Evolutionary conservation across 2,329 filamentous ascomycete species (phyloP).

Genomic region (Neofusicoccum cordaticola): DNA sequence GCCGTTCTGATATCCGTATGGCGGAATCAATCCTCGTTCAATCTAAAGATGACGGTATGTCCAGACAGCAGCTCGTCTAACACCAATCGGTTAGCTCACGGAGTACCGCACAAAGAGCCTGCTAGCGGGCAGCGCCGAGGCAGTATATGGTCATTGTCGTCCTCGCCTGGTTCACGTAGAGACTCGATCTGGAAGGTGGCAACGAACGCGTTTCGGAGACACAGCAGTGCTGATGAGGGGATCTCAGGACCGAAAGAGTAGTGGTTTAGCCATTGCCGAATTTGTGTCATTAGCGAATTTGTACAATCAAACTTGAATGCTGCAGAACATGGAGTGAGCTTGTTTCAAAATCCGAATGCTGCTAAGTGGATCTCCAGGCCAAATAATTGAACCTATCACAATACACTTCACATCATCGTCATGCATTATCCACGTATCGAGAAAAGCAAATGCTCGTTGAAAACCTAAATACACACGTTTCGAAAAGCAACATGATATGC

Average conservation of each 20-base stretch:
- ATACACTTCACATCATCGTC: too few species aligned
- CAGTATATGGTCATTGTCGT: constrained; percentile 21
- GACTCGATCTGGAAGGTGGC: constrained; percentile 20
- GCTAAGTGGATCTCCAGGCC: too few species aligned
- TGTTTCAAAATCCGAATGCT: too few species aligned
- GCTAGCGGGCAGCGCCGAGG: constrained; percentile 16
- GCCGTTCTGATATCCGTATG: background rate
- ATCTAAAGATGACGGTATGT: constrained; percentile 17
- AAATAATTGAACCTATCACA: too few species aligned
- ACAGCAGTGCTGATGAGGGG: constrained; percentile 16
- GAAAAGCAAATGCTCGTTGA: too few species aligned
- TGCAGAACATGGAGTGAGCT: too few species aligned
- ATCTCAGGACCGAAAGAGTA: constrained; percentile 13
- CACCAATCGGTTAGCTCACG: background rate
- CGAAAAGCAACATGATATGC: too few species aligned
- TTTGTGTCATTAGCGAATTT: too few species aligned
- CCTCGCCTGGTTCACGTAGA: constrained; percentile 15
- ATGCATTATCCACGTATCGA: too few species aligned
- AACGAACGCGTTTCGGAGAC: constrained; percentile 18
- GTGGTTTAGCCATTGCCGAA: too few species aligned
- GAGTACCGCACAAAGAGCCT: background rate
- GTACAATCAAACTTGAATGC: too few species aligned
- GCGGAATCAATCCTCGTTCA: constrained; percentile 7
- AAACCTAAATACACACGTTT: too few species aligned
- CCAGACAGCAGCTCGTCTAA: background rate